phyloP scores from a whole-genome alignment of 2,329 filamentous ascomycete genomes.

The Beauveria rudraprayagi region DNA sequence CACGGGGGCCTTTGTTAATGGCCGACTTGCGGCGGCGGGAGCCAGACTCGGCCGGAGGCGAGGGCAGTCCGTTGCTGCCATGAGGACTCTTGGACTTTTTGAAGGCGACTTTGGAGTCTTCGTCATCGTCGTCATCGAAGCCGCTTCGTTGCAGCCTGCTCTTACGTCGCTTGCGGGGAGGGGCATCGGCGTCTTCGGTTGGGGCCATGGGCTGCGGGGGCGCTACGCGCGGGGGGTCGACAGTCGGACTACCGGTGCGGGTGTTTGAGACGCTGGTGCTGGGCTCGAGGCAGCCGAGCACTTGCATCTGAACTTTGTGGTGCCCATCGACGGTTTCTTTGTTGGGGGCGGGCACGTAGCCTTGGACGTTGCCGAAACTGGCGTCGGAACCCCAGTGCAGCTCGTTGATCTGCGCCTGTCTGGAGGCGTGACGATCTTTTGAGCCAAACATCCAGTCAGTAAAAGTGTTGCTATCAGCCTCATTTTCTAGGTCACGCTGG shows the following conservation, averaged over 20 bases:
- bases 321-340: constrained; percentile 52
- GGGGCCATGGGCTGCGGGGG: constrained; percentile 14
- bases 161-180: constrained; percentile 46
- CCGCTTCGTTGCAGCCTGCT: constrained; percentile 39
- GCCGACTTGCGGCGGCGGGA: constrained; percentile 45
- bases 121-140: constrained; percentile 34
- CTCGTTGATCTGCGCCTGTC: constrained; percentile 32
- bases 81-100: constrained; percentile 41
- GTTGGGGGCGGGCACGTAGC: constrained; percentile 49
- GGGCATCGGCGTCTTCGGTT: constrained; percentile 31
- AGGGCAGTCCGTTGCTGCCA: constrained; percentile 26
- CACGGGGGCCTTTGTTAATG: constrained; percentile 42
- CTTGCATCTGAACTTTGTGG: constrained; percentile 45
- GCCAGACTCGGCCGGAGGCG: constrained; percentile 27
- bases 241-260: constrained; percentile 46
- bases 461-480: constrained; percentile 30
- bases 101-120: constrained; percentile 20
- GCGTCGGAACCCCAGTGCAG: constrained; percentile 62
- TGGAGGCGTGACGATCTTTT: constrained; percentile 20
- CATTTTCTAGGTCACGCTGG: constrained; percentile 23
- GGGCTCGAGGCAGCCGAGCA: constrained; percentile 49
- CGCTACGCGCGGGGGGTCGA: neutral
- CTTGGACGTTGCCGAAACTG: constrained; percentile 48
- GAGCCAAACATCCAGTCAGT: constrained; percentile 34
- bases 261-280: constrained; percentile 53